Evolutionary conservation across 2,329 filamentous ascomycete genomes (phyloP), one percentile per base, ranked within the genome.

Genomic region (Seiridium unicorne): DNA sequence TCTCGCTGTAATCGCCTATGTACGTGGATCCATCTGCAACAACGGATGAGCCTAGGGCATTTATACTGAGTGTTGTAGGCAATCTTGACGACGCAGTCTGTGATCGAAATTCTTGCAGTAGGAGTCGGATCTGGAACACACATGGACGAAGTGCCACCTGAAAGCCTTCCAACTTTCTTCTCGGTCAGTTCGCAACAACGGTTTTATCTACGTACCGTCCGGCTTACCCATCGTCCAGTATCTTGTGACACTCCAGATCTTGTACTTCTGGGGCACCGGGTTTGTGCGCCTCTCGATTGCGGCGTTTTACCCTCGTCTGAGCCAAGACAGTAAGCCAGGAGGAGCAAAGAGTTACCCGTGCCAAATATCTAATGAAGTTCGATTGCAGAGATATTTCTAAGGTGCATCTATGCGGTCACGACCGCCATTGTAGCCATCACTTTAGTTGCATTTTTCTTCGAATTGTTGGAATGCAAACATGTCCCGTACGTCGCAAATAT

Each of bases 281-380:
- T 60, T 72, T 3, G 68, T 75, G 32, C 67, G 74, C 44, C 58
- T 76, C n/a, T 68, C 73, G 2, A 73, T 76, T 40, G 65, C 72
- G 7, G 69, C 70, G 3, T 75, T 76, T 59, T 61, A 76, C 18
- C 70, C 70, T 7, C 70, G 73, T 18, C 66, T 76, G n/a, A 67
- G 63, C 56, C 71, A 69, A 62, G 71, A 74, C 26, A 69, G 74
- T 75, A 65, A 62, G 71, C 54, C 46, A 26, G 18, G 7, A 18
- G 8, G 38, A 8, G 26, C 35, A 26, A 44, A 36, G n/a, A 10
- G 9, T 55, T 36, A 55, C 40, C 9, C n/a, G 53, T 32, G 34
- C 11, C 5, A 26, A 32, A 10, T 26, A 26, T n/a, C 2, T 18
- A 26, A 36, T 55, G n/a, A 57, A 13, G 48, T 42, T 56, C 40